phyloP scores from a whole-genome alignment of 129 eudicot species.

The Artemisia tridentata region DNA sequence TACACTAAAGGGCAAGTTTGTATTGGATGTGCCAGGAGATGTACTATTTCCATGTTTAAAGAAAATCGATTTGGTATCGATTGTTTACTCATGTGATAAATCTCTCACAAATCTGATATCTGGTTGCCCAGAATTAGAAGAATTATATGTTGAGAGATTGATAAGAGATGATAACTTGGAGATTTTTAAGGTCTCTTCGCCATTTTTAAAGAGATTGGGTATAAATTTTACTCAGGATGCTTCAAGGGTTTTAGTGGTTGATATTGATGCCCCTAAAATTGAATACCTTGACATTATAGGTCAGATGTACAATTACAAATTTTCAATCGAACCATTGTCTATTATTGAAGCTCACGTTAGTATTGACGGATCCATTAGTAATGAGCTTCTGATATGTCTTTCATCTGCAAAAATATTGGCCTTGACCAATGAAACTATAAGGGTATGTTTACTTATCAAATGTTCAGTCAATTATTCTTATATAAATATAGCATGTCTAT shows the following conservation, averaged over 20 bases:
- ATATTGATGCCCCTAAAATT: slow-evolving; percentile 25
- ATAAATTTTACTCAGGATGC: neutral
- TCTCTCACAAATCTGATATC: slow-evolving; percentile 22
- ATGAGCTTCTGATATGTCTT: neutral
- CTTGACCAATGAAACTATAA: neutral
- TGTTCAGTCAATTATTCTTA: neutral
- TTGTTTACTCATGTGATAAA: neutral
- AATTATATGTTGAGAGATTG: slow-evolving; percentile 24
- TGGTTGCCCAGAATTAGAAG: slow-evolving; percentile 30
- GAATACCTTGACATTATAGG: slow-evolving; percentile 20
- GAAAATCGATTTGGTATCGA: slow-evolving; percentile 2
- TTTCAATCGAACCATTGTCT: neutral
- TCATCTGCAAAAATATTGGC: slow-evolving; percentile 20
- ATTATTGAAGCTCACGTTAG: slow-evolving; percentile 18
- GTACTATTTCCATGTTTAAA: slow-evolving; percentile 28
- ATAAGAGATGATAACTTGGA: neutral
- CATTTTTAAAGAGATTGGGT: slow-evolving; percentile 22
- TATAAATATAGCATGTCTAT: neutral
- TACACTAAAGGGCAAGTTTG: slow-evolving; percentile 8
- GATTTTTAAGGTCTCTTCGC: slow-evolving; percentile 2
- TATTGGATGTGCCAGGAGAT: slow-evolving; percentile 13
- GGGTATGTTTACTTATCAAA: slow-evolving; percentile 16
- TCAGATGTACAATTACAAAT: neutral
- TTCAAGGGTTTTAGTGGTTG: neutral
- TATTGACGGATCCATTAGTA: neutral